Percentiles rank a stretch among this genome's conserved stretches.
Conservation (phyloP, 2,329 filamentous ascomycete species). For the Cladophialophora yegresii region DNA sequence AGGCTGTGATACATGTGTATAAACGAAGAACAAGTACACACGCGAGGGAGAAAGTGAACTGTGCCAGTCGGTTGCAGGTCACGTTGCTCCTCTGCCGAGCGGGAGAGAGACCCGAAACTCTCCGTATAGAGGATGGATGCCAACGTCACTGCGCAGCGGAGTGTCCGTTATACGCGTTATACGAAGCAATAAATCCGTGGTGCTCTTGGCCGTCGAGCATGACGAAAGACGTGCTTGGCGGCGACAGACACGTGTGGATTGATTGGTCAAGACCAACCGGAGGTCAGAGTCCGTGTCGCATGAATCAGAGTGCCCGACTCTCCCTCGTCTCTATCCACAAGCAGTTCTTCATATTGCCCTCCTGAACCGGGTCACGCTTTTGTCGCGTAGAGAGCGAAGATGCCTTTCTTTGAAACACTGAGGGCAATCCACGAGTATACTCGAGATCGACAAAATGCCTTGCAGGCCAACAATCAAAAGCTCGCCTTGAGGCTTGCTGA, state of each 20-base stretch:
- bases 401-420: neutral
- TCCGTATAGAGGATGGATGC: neutral
- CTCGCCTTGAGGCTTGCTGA: conserved; percentile 40
- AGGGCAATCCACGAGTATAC: conserved; percentile 7
- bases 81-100: neutral
- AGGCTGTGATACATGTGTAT: neutral
- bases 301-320: neutral
- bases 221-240: neutral
- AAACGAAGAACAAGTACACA: neutral
- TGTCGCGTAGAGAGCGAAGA: neutral
- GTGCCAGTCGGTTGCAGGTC: neutral
- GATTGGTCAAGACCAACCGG: neutral
- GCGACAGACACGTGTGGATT: neutral
- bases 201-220: neutral
- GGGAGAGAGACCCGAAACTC: neutral
- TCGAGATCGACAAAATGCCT: conserved; percentile 15
- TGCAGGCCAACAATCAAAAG: conserved; percentile 38
- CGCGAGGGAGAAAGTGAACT: neutral
- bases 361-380: neutral
- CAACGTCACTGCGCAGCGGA: neutral
- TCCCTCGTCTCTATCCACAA: neutral
- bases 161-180: neutral
- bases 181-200: neutral
- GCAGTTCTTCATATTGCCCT: neutral
- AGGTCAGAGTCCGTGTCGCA: neutral